Base-by-base conservation (phyloP, 306 rosid genomes). In the Urtica urens region DNA sequence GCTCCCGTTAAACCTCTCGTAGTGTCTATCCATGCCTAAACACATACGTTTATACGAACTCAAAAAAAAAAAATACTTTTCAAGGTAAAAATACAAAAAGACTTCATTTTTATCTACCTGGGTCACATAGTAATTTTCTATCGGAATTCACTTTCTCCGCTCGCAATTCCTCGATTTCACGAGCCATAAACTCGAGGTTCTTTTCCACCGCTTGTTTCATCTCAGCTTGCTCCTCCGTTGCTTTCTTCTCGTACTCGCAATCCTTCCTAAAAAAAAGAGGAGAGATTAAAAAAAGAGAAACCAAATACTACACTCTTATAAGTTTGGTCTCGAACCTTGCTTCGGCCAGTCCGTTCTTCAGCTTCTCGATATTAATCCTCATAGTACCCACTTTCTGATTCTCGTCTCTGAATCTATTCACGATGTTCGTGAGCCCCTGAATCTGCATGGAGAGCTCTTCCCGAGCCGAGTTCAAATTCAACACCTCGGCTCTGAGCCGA, bases 141-240 rank as follows among this genome's bases (percentile, higher is more conserved):
- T n/a, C n/a, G n/a, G n/a, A n/a, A n/a, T n/a, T n/a, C n/a, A n/a
- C n/a, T n/a, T n/a, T n/a, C 54, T 76, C 66, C 27, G 70, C 61
- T 10, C 76, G 57, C 25, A 67, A 53, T 51, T 53, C 55, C 58
- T 72, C 82, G 38, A 72, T 49, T 64, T 72, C 78, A 43, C 68
- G 68, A 53, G 76, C 82, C 76, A 76, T 72, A 17, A 72, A 72
- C 57, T 67, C 34, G 7, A 72, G 70, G 43, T 68, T 72, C 29
- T 53, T 64, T 68, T 76, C 78, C 78, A 76, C 61, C 17, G 64
- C 68, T 44, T 57, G 78, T 52, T 58, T 72, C 46, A 60, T 67
- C 54, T 60, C 63, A 39, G 64, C 49, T 64, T 56, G 65, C 49
- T 68, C 73, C 57, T 64, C 65, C 24, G 64, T 72, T 22, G 62